phyloP scores from a whole-genome alignment of 345 rosid genomes.

The Ailanthus altissimus region DNA sequence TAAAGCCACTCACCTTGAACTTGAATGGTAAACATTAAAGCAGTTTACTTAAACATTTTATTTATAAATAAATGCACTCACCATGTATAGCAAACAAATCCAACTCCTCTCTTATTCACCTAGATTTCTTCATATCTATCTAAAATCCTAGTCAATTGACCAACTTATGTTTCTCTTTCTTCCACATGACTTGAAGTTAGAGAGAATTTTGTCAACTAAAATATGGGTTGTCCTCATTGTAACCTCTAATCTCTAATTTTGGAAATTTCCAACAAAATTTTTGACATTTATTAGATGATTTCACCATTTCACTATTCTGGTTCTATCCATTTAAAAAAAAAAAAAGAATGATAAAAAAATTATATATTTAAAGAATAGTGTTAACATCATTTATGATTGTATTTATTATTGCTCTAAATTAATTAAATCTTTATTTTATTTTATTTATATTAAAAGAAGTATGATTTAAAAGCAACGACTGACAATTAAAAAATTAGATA shows the following conservation, averaged over 20 bases:
- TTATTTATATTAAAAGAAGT: too few relatives aligned
- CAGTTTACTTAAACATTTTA: background rate
- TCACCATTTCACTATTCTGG: background rate
- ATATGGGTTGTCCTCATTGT: background rate
- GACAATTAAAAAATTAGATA: too few relatives aligned
- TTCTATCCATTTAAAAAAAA: background rate
- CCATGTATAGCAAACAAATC: background rate
- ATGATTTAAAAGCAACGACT: too few relatives aligned
- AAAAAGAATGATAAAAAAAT: background rate
- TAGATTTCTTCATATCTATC: background rate
- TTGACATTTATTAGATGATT: background rate
- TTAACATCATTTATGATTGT: too few relatives aligned
- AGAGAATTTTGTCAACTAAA: background rate
- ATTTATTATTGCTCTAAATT: too few relatives aligned
- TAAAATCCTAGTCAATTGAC: too few relatives aligned
- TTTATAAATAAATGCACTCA: background rate
- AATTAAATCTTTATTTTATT: too few relatives aligned
- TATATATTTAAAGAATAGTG: too few relatives aligned
- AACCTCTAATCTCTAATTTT: background rate
- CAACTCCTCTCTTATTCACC: background rate
- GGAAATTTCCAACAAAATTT: background rate
- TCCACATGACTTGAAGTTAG: background rate
- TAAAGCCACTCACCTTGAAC: background rate
- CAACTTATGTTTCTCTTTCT: background rate
- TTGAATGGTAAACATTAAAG: background rate